A percentile compares a stretch with the other conserved stretches of the same genome.
Evolutionary conservation across 1,139 yeast species (phyloP).

Genomic region (Saccharomyces hybrid): DNA sequence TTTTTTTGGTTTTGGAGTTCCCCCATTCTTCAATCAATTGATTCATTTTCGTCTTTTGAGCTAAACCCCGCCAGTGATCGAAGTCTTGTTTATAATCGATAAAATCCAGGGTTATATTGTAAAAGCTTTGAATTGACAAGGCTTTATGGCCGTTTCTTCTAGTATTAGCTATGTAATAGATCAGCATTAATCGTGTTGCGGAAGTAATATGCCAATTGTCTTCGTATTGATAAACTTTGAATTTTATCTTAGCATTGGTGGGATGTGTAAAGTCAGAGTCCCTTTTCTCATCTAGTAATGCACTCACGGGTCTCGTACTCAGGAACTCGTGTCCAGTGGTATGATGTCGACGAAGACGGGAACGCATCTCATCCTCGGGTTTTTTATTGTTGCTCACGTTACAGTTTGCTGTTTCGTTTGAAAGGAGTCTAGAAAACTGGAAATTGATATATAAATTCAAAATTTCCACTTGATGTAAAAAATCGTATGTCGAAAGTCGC

Average conservation of each 20-base stretch:
- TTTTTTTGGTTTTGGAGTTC: constrained; percentile 5
- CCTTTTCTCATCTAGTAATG: neutral
- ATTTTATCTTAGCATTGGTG: constrained; percentile 30
- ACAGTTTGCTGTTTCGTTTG: constrained; percentile 8
- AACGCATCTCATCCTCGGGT: neutral
- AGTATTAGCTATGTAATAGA: constrained; percentile 48
- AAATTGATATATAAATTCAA: constrained; percentile 59
- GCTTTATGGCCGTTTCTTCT: constrained; percentile 29
- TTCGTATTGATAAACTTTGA: constrained; percentile 57
- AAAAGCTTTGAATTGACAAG: constrained; percentile 48
- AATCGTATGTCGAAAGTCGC: constrained; percentile 35
- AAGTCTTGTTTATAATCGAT: constrained; percentile 72
- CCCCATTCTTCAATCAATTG: constrained; percentile 5
- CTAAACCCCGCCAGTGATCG: constrained; percentile 60
- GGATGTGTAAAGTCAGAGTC: neutral
- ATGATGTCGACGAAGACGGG: neutral
- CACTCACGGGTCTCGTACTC: constrained; percentile 22
- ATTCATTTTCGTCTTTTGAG: constrained; percentile 7
- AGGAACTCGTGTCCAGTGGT: neutral
- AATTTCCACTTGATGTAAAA: constrained; percentile 44
- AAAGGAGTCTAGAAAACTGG: constrained; percentile 39
- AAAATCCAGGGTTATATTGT: constrained; percentile 75
- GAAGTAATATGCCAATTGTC: constrained; percentile 74
- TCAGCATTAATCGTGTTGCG: constrained; percentile 51
- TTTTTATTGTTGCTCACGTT: neutral